phyloP scores from a whole-genome alignment of 148 eudicot genomes.

The Amaranthus cruentus region DNA sequence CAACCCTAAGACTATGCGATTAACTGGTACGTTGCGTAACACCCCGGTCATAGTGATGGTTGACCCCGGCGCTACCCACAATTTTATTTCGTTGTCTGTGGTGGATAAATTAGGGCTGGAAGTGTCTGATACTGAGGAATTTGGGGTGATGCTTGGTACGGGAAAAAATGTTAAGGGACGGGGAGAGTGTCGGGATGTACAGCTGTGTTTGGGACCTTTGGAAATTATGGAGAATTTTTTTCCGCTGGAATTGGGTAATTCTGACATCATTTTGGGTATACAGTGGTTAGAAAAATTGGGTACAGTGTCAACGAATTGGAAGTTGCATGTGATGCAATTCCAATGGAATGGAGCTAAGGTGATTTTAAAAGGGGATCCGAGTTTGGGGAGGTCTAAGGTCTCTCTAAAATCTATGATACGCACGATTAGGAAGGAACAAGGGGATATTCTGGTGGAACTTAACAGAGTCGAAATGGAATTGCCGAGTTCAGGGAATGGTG shows the following conservation, averaged over 20 bases:
- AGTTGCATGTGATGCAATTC: neutral
- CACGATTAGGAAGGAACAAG: neutral
- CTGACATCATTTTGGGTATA: neutral
- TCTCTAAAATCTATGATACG: neutral
- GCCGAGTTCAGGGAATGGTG: no score
- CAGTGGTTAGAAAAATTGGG: neutral
- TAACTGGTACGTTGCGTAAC: neutral
- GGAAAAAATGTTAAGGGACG: neutral
- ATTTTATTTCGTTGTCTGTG: neutral
- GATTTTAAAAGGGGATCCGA: neutral
- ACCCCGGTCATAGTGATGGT: neutral
- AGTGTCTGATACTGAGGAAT: neutral
- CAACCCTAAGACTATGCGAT: neutral
- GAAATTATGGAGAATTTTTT: neutral
- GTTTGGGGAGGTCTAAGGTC: neutral
- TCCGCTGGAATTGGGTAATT: neutral
- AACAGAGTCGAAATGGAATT: no score
- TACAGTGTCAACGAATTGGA: neutral
- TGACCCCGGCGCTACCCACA: neutral
- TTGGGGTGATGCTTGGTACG: neutral
- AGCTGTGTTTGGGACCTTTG: neutral
- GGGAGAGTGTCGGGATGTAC: neutral
- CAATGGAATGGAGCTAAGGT: neutral
- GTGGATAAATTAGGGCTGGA: neutral
- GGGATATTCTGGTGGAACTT: neutral